phyloP scores from a whole-genome alignment of 768 basidiomycete genomes.

The Candolleomyces efflorescens region DNA sequence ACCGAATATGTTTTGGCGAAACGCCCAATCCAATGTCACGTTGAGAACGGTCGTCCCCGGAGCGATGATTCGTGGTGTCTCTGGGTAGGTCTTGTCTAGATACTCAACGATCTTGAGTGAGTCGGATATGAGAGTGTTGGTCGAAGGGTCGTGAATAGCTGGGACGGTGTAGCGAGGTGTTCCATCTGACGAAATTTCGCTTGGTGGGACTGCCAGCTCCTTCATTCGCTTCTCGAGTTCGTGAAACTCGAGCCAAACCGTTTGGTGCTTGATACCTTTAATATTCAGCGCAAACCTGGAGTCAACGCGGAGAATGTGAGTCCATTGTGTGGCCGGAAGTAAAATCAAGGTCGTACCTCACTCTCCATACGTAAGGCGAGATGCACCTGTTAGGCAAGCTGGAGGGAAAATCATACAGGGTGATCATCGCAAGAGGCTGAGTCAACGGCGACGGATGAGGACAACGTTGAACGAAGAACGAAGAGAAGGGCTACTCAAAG shows the following conservation, averaged over 20 bases:
- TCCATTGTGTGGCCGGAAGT: neutral
- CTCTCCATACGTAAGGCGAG: slow-evolving; percentile 33
- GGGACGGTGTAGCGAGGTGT: slow-evolving; percentile 7
- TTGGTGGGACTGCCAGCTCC: neutral
- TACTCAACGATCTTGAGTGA: slow-evolving; percentile 10
- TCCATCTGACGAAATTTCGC: neutral
- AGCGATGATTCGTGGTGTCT: slow-evolving; percentile 9
- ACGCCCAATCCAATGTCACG: neutral
- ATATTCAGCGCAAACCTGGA: slow-evolving; percentile 17
- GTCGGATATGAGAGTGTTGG: slow-evolving; percentile 5
- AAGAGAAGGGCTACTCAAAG: too few species aligned
- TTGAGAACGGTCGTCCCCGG: neutral
- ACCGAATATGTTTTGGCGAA: neutral
- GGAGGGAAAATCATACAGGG: slow-evolving; percentile 37
- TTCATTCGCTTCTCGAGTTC: slow-evolving; percentile 7
- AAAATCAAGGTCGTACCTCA: slow-evolving; percentile 20
- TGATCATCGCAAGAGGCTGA: slow-evolving; percentile 15
- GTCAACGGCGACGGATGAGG: neutral
- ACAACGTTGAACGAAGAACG: neutral
- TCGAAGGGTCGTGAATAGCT: slow-evolving; percentile 6
- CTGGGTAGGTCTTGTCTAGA: slow-evolving; percentile 10
- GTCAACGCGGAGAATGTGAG: neutral
- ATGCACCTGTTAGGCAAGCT: slow-evolving; percentile 23
- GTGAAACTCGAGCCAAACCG: slow-evolving; percentile 3
- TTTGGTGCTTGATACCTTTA: slow-evolving; percentile 1